phyloP scores from a whole-genome alignment of 306 rosid species.

The Calophaca sinica region DNA sequence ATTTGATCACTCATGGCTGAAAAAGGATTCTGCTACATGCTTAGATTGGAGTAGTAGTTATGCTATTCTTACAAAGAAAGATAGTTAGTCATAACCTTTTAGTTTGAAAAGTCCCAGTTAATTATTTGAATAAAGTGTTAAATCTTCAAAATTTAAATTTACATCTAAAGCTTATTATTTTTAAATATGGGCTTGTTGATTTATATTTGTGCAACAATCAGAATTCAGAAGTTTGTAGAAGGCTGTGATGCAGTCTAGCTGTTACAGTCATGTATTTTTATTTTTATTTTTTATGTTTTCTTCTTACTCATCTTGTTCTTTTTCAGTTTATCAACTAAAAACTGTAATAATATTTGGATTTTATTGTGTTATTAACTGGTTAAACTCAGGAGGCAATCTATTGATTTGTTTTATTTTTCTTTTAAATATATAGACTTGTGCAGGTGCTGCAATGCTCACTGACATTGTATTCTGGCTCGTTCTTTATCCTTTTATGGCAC shows the following conservation, averaged over 20 bases:
- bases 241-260: constrained; percentile 38
- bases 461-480: constrained; percentile 85
- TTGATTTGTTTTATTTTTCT: constrained; percentile 35
- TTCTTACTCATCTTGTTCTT: constrained; percentile 22
- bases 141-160: constrained; percentile 18
- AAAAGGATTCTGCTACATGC: constrained; percentile 29
- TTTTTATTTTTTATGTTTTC: constrained; percentile 8
- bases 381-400: constrained; percentile 26
- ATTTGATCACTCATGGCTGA: constrained; percentile 13
- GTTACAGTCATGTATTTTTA: constrained; percentile 9
- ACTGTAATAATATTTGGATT: constrained; percentile 14
- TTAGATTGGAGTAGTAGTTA: constrained; percentile 26
- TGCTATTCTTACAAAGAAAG: constrained; percentile 25
- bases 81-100: neutral
- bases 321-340: constrained; percentile 26
- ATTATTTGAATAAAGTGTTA: neutral
- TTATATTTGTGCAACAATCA: neutral
- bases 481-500: constrained; percentile 72
- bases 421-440: constrained; percentile 62
- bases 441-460: constrained; percentile 84
- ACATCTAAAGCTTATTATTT: constrained; percentile 20
- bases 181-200: constrained; percentile 16
- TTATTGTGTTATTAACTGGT: constrained; percentile 31
- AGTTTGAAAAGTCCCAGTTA: constrained; percentile 29
- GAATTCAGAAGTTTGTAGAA: constrained; percentile 24